Conservation (phyloP, 2,329 filamentous ascomycete genomes). For the Cercospora sp. region DNA sequence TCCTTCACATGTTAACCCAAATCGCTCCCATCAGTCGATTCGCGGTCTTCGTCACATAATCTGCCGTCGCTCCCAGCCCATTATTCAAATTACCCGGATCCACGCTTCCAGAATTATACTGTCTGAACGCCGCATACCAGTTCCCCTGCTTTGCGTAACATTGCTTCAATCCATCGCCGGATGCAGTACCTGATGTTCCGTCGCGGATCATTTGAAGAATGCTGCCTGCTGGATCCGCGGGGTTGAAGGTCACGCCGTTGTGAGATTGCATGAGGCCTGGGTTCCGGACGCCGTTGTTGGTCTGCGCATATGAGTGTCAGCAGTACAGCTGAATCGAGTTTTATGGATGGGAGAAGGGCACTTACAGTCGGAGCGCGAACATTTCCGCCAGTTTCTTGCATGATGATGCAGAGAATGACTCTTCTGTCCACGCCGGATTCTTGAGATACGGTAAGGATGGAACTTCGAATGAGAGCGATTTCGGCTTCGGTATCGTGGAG, state of each 20-base stretch:
- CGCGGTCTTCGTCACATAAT: slow-evolving; percentile 55
- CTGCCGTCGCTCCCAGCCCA: slow-evolving; percentile 51
- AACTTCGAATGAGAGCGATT: background rate
- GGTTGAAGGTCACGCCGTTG: slow-evolving; percentile 38
- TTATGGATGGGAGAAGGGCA: background rate
- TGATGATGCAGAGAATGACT: slow-evolving; percentile 13
- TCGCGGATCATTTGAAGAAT: slow-evolving; percentile 43
- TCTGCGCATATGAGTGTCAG: slow-evolving; percentile 30
- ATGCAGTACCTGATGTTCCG: slow-evolving; percentile 45
- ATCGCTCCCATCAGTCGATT: slow-evolving; percentile 46
- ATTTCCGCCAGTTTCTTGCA: slow-evolving; percentile 15
- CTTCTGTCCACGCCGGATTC: slow-evolving; percentile 8
- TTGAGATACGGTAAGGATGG: slow-evolving; percentile 4
- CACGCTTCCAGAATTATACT: slow-evolving; percentile 42
- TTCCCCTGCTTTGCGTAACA: slow-evolving; percentile 38
- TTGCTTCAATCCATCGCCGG: slow-evolving; percentile 47
- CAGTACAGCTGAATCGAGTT: background rate
- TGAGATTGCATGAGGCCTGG: slow-evolving; percentile 52
- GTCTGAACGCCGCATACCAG: slow-evolving; percentile 47
- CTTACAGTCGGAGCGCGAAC: slow-evolving; percentile 12
- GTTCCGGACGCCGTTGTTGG: slow-evolving; percentile 43
- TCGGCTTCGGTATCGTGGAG: slow-evolving; percentile 6
- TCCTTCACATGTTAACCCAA: slow-evolving; percentile 3
- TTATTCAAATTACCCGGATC: slow-evolving; percentile 29
- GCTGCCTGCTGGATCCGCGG: slow-evolving; percentile 29